Evolutionary conservation across 75 land plant genomes (phyloP).

Genomic region (Chamaecyparis obtusa): DNA sequence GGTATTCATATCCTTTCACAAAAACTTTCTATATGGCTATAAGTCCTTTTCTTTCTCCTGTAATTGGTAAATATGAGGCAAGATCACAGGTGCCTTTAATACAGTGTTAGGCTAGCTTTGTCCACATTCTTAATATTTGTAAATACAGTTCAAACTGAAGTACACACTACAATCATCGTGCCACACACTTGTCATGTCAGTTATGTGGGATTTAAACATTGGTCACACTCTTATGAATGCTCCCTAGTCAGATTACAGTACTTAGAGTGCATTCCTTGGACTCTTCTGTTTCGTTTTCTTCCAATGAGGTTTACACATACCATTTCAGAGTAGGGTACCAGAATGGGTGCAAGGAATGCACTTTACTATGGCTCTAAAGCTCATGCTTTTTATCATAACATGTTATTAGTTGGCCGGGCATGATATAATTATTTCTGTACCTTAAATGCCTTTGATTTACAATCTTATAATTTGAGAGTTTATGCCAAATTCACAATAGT

Average conservation of each 20-base stretch:
- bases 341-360: not conserved
- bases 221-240: not conserved
- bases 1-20: slow-evolving; percentile 85
- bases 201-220: not conserved
- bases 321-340: not conserved
- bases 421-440: not conserved
- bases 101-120: not conserved
- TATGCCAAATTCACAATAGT: not conserved
- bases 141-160: not conserved
- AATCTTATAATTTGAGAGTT: not conserved
- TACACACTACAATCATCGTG: not conserved
- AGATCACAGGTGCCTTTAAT: not conserved
- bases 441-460: not conserved
- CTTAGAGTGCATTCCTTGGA: too few species aligned
- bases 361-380: not conserved
- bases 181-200: not conserved
- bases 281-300: not conserved
- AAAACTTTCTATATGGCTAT: not conserved
- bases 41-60: not conserved
- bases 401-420: not conserved
- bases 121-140: not conserved
- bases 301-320: not conserved
- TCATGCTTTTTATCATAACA: not conserved
- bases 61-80: not conserved
- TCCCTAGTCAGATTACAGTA: not conserved